Evolutionary conservation across 352 stramenopile genomes (phyloP), one percentile per base, ranked within the genome.

Genomic region (Globisporangium splendens): DNA sequence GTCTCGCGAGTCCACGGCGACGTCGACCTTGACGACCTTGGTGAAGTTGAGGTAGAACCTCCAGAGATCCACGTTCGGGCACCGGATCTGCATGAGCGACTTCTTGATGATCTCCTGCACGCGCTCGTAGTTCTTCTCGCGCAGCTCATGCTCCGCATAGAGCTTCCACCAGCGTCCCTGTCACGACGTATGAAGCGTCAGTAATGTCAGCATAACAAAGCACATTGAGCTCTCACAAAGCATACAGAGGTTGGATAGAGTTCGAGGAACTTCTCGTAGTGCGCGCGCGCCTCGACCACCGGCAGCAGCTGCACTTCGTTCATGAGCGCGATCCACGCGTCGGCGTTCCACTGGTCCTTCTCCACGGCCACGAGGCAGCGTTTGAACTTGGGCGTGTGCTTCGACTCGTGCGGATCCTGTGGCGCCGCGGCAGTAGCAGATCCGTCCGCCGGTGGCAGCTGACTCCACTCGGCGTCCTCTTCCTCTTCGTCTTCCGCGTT

Each of bases 31-130:
- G 2, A 88, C 82, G 49, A 91, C 82, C 58, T 93, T 92, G 31
- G 84, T 93, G 54, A 96, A 94, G 61, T 86, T 84, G 31, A 96
- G 69, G 66, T 96, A 96, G 49, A 96, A 94, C 3, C 82, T 70
- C 86, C 86, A 96, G 17, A 96, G 70, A 15, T 96, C 86, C 49
- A 96, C 71, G 48, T 93, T 69, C 21, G 83, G 84, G 53, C 83
- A 93, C 18, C 84, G 78, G 46, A 93, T 59, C 67, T 93, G 73
- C 77, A 93, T 90, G 33, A 96, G 78, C 56, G 84, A 91, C 68
- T 91, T 92, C 65, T 91, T 88, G 50, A 96, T 91, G 64, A 96
- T 91, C 54, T 86, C 81, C 56, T 93, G 86, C 20, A 94, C 86
- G 53, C 83, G 83, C 50, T 93, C 81, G 51, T 93, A 93, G 46